Conservation (phyloP, 257 asterid species). For the Coffea eugenioides region DNA sequence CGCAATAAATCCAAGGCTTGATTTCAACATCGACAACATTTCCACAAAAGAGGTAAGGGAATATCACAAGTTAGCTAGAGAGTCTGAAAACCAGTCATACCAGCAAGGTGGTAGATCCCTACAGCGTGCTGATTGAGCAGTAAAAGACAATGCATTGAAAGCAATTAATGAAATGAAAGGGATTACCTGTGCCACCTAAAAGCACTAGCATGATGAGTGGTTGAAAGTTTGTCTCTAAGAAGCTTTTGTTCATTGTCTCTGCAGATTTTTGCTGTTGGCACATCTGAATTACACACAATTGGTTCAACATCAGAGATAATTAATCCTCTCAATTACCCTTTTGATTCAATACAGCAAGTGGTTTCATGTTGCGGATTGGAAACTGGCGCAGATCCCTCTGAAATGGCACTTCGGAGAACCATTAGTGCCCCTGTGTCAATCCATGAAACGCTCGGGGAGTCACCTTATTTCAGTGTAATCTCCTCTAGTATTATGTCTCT, state of each 20-base stretch:
- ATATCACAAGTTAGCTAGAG: neutral
- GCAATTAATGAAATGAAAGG: neutral
- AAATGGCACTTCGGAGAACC: conserved; percentile 50
- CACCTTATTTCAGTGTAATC: conserved; percentile 52
- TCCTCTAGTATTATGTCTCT: neutral
- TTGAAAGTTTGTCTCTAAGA: neutral
- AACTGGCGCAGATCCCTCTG: conserved; percentile 41
- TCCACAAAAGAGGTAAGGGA: conserved; percentile 61
- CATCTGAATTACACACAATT: conserved; percentile 33
- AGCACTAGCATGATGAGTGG: neutral
- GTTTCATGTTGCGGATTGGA: conserved; percentile 40
- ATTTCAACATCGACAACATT: conserved; percentile 51
- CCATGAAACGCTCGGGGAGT: conserved; percentile 47
- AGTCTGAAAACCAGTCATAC: neutral
- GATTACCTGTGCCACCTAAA: neutral
- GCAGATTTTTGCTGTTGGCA: conserved; percentile 49
- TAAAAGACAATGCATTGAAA: neutral
- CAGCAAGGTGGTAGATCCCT: neutral
- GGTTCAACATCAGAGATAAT: conserved; percentile 44
- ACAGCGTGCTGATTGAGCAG: neutral
- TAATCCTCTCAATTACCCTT: conserved; percentile 38
- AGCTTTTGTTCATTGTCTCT: neutral
- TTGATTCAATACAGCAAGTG: conserved; percentile 43
- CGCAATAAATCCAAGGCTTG: conserved; percentile 60
- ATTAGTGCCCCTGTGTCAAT: conserved; percentile 52